Base-by-base conservation (phyloP, 2,329 filamentous ascomycete species). In the Harringtonia aguacate region DNA sequence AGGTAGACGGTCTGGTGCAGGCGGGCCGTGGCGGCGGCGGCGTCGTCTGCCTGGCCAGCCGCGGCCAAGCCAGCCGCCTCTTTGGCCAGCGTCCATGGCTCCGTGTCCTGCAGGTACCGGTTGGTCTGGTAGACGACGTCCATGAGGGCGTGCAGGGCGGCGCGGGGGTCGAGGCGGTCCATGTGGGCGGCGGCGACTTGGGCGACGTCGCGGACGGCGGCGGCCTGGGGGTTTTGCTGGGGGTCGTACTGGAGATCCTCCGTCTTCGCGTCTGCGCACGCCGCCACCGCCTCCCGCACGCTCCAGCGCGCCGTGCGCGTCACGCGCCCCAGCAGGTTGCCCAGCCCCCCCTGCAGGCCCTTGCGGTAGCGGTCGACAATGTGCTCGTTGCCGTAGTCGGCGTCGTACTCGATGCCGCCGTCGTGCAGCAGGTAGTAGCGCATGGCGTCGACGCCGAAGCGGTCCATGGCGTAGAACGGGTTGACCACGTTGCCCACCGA, bases 401-500 rank as follows among this genome's bases (percentile, higher is more conserved):
- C 75, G 58, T 98, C 92, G 45, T 85, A 70, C 14, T 67, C 66
- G 29, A 95, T 77, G 20, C 81, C 84, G 35, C 87, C 89, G 48
- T 89, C 82, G 48, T 83, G 77, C 50, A 87, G 77, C 51, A 98
- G 75, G 61, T 90, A 98, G 64, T 85, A 97, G 10, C 92, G 82
- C 72, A 98, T 79, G 1, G 81, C 74, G 59, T 98, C 94, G 5
- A 88, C 70, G 3, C 87, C 88, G 64, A 88, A 98, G 8, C 89
- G 77, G 50, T 95, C 82, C 39, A 97, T 75, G 13, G 92, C 92
- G 53, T 87, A 87, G 58, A 94, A 88, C 0, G 92, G 92, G 56
- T 95, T 92, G 36, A 98, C 90, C 2, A 94, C 90, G 59, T 95
- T 95, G 49, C 92, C 92, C 3, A 84, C 78, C 1, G 86, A 94